These are phyloP conservation scores for Schrenkiella parvula DNA, from an alignment of 345 rosid species.

Conservation along the genomic window DNA sequence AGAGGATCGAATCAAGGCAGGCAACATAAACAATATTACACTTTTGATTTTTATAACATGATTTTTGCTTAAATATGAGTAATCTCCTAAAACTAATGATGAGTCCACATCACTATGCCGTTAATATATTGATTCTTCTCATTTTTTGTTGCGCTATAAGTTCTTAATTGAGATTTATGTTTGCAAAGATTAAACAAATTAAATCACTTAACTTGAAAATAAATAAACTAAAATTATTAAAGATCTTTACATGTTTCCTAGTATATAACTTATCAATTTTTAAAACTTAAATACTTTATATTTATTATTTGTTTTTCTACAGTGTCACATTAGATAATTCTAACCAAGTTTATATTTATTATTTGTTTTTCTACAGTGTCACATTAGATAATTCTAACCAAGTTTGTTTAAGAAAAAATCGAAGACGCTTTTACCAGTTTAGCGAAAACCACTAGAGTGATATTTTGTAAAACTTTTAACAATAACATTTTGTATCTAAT, in stretches of 20 bases:
- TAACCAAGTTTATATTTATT: too few species aligned
- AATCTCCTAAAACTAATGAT: not conserved
- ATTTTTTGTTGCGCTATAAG: not conserved
- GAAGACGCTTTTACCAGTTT: not conserved
- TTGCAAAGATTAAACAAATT: not conserved
- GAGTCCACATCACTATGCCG: conserved; percentile 9
- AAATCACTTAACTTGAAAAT: not conserved
- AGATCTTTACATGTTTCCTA: not conserved
- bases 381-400: too few species aligned
- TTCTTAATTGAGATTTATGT: not conserved
- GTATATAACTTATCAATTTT: not conserved
- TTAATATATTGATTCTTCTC: not conserved
- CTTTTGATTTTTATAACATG: not conserved
- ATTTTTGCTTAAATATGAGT: not conserved
- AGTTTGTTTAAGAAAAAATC: not conserved
- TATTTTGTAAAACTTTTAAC: not conserved
- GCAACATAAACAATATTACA: not conserved
- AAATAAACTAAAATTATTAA: not conserved
- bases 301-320: too few species aligned
- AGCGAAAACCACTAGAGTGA: not conserved
- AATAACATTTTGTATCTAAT: not conserved
- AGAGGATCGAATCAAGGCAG: not conserved
- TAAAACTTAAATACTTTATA: too few species aligned
- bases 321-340: too few species aligned
- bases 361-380: too few species aligned